Conservation (phyloP, 2,329 filamentous ascomycete genomes). For the Thielaviopsis populi region DNA sequence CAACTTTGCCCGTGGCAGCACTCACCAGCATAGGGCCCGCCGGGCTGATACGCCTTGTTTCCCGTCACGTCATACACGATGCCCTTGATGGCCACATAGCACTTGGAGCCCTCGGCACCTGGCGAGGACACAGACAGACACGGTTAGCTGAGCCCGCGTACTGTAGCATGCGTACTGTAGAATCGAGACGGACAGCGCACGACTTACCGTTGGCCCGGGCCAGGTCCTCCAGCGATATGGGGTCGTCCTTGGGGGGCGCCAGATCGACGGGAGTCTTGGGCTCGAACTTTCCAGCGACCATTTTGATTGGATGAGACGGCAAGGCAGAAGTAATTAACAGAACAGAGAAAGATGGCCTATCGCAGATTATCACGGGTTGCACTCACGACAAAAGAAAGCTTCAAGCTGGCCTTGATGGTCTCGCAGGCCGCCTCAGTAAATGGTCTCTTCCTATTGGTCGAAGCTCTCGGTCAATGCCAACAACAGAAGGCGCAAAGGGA, state of each 20-base stretch:
- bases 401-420: neutral
- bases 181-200: neutral
- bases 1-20: no score
- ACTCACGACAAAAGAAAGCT: neutral
- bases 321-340: neutral
- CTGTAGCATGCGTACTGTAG: no score
- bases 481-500: neutral
- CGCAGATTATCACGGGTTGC: neutral
- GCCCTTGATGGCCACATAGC: conserved; percentile 62
- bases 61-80: conserved; percentile 87
- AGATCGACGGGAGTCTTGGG: conserved; percentile 64
- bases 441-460: conserved; percentile 3
- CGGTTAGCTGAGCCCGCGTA: neutral
- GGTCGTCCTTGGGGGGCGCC: conserved; percentile 72
- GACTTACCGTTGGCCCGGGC: conserved; percentile 65
- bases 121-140: neutral
- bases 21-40: conserved; percentile 73
- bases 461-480: neutral
- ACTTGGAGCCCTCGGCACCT: conserved; percentile 51
- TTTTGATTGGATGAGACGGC: conserved; percentile 15
- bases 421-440: neutral
- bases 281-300: conserved; percentile 54
- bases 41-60: conserved; percentile 72
- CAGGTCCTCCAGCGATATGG: conserved; percentile 67
- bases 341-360: neutral